Percentiles rank a stretch among this genome's conserved stretches.
phyloP scores from a whole-genome alignment of 129 eudicot genomes.

The Solidago caesia region DNA sequence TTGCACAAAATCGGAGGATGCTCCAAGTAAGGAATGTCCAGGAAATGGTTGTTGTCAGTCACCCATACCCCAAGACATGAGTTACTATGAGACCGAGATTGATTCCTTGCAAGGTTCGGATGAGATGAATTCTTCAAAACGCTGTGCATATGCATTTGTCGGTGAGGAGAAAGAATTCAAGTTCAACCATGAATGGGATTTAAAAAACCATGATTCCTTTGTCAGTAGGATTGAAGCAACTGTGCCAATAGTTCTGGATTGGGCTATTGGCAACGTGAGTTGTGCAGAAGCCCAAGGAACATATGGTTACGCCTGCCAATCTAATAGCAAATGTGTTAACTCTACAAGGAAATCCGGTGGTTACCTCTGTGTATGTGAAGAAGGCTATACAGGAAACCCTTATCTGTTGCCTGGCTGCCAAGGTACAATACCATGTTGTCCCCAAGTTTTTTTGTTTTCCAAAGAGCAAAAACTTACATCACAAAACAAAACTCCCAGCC shows the following conservation, averaged over 20 bases:
- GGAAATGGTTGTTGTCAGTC: slow-evolving; percentile 20
- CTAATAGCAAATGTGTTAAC: neutral
- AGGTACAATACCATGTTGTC: slow-evolving; percentile 19
- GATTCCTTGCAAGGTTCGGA: neutral
- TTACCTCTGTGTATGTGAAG: slow-evolving; percentile 34
- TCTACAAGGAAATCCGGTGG: slow-evolving; percentile 12
- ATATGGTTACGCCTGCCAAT: neutral
- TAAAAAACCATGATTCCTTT: neutral
- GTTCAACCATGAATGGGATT: neutral
- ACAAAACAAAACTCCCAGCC: no score
- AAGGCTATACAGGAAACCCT: slow-evolving; percentile 51
- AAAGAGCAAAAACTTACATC: no score
- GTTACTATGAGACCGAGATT: neutral
- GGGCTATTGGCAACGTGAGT: slow-evolving; percentile 18
- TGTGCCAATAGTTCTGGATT: slow-evolving; percentile 13
- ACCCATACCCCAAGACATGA: slow-evolving; percentile 6
- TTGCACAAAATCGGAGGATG: neutral
- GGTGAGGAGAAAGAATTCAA: slow-evolving; percentile 9
- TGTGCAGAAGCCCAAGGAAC: neutral
- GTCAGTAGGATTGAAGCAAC: neutral
- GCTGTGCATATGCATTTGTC: slow-evolving; percentile 10
- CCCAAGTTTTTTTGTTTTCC: no score
- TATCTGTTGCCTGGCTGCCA: slow-evolving; percentile 40
- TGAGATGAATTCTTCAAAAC: no score
- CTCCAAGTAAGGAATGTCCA: slow-evolving; percentile 15